Percentiles rank a stretch among this genome's conserved stretches.
These are phyloP conservation scores for Cladosporium sp. DNA, from an alignment of 2,329 filamentous ascomycete genomes.

Conservation along the genomic window DNA sequence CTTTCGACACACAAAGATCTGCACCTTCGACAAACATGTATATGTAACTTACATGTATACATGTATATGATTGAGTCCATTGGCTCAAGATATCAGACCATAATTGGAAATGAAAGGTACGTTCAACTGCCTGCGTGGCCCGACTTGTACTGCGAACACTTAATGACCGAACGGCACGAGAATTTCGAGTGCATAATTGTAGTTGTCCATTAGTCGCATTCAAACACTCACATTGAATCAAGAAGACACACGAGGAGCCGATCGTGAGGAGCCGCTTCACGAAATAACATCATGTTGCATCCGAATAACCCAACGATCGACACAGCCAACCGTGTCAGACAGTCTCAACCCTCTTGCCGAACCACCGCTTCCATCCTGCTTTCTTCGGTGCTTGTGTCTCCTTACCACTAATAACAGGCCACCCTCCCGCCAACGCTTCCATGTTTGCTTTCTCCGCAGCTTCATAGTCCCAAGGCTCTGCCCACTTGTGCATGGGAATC, in stretches of 20 bases:
- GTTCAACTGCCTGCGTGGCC: too few species aligned
- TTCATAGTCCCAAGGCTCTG: slow-evolving; percentile 44
- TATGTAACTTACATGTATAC: too few species aligned
- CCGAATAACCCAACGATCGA: neutral
- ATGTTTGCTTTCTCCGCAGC: slow-evolving; percentile 44
- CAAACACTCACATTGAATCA: too few species aligned
- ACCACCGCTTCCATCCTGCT: slow-evolving; percentile 2
- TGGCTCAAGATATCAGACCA: neutral
- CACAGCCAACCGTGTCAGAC: neutral
- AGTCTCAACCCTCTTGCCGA: neutral
- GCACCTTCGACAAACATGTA: neutral
- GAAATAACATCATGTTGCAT: neutral
- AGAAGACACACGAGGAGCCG: too few species aligned
- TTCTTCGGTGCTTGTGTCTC: neutral
- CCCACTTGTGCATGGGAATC: slow-evolving; percentile 49
- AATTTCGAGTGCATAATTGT: accelerated
- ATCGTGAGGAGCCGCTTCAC: accelerated
- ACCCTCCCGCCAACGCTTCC: slow-evolving; percentile 38
- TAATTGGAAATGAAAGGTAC: too few species aligned
- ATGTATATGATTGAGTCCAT: too few species aligned
- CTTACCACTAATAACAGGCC: slow-evolving; percentile 22
- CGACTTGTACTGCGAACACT: neutral
- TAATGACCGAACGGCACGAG: neutral
- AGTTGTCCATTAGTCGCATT: too few species aligned
- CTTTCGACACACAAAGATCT: neutral